phyloP scores from a whole-genome alignment of 1,139 yeast species.

The Kodamaea ohmeri region DNA sequence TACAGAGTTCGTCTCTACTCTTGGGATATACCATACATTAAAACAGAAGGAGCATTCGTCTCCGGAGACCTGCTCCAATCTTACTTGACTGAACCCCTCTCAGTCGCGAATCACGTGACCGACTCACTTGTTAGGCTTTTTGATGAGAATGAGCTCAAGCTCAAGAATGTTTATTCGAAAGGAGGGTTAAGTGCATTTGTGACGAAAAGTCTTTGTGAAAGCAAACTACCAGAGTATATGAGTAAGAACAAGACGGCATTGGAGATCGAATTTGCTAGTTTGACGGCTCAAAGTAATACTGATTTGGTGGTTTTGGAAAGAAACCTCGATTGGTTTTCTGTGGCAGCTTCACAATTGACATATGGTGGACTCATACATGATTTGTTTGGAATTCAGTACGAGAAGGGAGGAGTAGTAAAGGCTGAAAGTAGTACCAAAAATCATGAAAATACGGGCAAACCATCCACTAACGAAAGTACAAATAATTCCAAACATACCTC shows the following conservation, averaged over 20 bases:
- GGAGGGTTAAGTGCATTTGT: conserved; percentile 40
- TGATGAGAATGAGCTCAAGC: conserved; percentile 16
- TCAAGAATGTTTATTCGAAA: conserved; percentile 40
- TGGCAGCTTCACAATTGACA: conserved; percentile 71
- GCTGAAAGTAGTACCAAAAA: conserved; percentile 67
- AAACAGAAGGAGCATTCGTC: conserved; percentile 25
- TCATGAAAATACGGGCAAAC: conserved; percentile 69
- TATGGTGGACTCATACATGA: conserved; percentile 85
- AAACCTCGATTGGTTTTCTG: conserved; percentile 67
- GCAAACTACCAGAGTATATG: conserved; percentile 30
- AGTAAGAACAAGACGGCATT: conserved; percentile 24
- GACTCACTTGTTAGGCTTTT: conserved; percentile 24
- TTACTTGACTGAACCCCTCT: conserved; percentile 38
- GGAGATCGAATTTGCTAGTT: conserved; percentile 38
- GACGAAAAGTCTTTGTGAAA: conserved; percentile 24
- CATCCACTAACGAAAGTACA: no score
- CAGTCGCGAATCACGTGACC: conserved; percentile 29
- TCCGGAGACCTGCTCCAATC: conserved; percentile 22
- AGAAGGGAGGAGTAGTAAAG: conserved; percentile 35
- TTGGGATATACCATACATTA: conserved; percentile 36
- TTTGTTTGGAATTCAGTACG: conserved; percentile 56
- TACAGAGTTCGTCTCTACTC: conserved; percentile 26
- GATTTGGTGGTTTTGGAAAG: conserved; percentile 79
- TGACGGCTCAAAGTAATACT: conserved; percentile 41
- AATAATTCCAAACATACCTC: no score